A percentile compares a stretch with the other conserved stretches of the same genome.
These are phyloP conservation scores for Dryas drummondii DNA, from an alignment of 306 rosid genomes.

Conservation along the genomic window DNA sequence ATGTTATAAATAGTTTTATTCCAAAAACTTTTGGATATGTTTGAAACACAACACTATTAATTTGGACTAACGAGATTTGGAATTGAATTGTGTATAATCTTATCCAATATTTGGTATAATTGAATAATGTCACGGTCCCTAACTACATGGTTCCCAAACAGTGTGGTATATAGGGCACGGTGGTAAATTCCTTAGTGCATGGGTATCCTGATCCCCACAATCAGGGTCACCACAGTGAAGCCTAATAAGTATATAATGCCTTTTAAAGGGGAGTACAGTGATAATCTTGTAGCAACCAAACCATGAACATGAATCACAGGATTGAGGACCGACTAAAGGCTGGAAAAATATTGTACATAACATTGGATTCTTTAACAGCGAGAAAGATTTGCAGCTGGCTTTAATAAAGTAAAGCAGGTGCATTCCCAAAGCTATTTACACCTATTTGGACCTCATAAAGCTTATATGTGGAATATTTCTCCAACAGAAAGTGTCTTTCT, in stretches of 20 bases:
- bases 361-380: conserved; percentile 39
- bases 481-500: conserved; percentile 29
- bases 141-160: neutral
- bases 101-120: too few relatives aligned
- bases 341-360: conserved; percentile 27
- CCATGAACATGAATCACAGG: neutral
- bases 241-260: neutral
- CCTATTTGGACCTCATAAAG: conserved; percentile 3
- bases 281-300: conserved; percentile 1
- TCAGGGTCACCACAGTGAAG: too few relatives aligned
- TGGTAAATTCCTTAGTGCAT: neutral
- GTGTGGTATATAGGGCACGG: neutral
- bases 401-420: conserved; percentile 27
- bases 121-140: too few relatives aligned
- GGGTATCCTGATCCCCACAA: conserved; percentile 3
- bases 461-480: neutral
- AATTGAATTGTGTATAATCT: too few relatives aligned
- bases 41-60: too few relatives aligned
- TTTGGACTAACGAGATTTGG: too few relatives aligned
- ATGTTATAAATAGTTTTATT: too few relatives aligned
- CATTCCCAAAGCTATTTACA: conserved; percentile 19
- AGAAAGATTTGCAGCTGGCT: conserved; percentile 33
- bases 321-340: conserved; percentile 7
- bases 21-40: too few relatives aligned
- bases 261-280: neutral